Evolutionary conservation across 495 filamentous ascomycete species (phyloP).

Genomic region (Choiromyces venosus): DNA sequence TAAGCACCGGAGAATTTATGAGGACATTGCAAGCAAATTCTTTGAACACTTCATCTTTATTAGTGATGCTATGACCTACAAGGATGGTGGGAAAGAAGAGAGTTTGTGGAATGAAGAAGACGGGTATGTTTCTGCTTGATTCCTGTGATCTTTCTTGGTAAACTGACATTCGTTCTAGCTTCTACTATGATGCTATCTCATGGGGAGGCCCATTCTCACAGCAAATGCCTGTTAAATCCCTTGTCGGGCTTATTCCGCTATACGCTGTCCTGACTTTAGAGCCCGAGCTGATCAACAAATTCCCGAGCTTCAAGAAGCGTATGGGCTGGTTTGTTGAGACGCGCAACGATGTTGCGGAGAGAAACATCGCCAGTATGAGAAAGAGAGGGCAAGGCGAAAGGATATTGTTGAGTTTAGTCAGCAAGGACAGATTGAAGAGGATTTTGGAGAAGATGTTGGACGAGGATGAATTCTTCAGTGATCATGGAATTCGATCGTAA

Average conservation of each 20-base stretch:
- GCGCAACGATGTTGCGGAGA: slow-evolving; percentile 72
- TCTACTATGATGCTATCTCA: slow-evolving; percentile 97
- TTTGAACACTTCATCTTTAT: slow-evolving; percentile 98
- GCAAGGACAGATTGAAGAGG: slow-evolving; percentile 75
- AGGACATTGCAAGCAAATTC: slow-evolving; percentile 97
- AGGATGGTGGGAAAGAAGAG: slow-evolving; percentile 67
- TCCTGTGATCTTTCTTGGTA: neutral
- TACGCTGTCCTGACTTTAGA: slow-evolving; percentile 89
- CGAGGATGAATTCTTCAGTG: slow-evolving; percentile 84
- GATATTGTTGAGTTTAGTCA: slow-evolving; percentile 79
- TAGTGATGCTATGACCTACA: slow-evolving; percentile 94
- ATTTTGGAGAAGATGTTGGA: slow-evolving; percentile 89
- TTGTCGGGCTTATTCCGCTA: slow-evolving; percentile 88
- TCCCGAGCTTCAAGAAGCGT: slow-evolving; percentile 89
- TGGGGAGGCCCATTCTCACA: slow-evolving; percentile 89
- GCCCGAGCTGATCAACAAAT: slow-evolving; percentile 83
- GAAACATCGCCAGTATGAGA: slow-evolving; percentile 87
- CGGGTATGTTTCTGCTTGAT: slow-evolving; percentile 46
- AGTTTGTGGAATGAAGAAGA: slow-evolving; percentile 94
- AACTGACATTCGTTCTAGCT: slow-evolving; percentile 45
- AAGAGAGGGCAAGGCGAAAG: slow-evolving; percentile 82
- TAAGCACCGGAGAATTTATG: slow-evolving; percentile 92
- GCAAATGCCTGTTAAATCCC: slow-evolving; percentile 81
- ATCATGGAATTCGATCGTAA: slow-evolving; percentile 79
- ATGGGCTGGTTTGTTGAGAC: slow-evolving; percentile 91